These are phyloP conservation scores for Brassica hybrid DNA, from an alignment of 441 rosid genomes.

Conservation along the genomic window DNA sequence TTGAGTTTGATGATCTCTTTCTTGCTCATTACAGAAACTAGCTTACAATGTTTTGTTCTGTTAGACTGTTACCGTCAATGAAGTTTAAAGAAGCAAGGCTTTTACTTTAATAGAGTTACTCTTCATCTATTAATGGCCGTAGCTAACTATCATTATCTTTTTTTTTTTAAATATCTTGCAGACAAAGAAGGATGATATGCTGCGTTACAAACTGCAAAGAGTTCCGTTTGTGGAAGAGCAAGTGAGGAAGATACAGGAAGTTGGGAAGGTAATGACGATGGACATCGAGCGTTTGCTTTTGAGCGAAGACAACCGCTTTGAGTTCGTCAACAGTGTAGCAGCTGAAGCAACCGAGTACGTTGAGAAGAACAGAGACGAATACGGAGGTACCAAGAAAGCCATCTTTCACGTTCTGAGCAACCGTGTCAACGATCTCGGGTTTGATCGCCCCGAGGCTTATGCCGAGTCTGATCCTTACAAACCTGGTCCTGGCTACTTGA, in stretches of 20 bases:
- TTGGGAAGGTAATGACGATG: constrained; percentile 66
- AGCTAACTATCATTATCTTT: no score
- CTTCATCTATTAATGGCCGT: no score
- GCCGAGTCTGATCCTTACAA: constrained; percentile 72
- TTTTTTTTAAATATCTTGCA: constrained; percentile 30
- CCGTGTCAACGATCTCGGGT: constrained; percentile 76
- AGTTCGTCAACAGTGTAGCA: constrained; percentile 76
- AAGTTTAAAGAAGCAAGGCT: no score
- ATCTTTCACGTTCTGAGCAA: constrained; percentile 85
- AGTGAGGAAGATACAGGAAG: constrained; percentile 68
- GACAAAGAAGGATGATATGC: constrained; percentile 83
- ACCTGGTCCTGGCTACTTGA: constrained; percentile 76
- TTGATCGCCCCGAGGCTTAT: constrained; percentile 74
- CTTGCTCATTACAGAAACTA: no score
- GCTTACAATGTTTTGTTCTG: no score
- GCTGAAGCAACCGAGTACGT: constrained; percentile 87
- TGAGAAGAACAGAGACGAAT: constrained; percentile 71
- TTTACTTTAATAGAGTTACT: no score
- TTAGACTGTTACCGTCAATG: no score
- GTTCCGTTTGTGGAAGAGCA: constrained; percentile 89
- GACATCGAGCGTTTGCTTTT: constrained; percentile 71
- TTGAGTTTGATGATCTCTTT: no score
- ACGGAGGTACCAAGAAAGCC: constrained; percentile 82
- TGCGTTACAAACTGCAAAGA: constrained; percentile 62
- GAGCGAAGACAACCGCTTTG: constrained; percentile 75